Evolutionary conservation across 176 grass and related monocot genomes (phyloP).

Genomic region (Musa beccarii): DNA sequence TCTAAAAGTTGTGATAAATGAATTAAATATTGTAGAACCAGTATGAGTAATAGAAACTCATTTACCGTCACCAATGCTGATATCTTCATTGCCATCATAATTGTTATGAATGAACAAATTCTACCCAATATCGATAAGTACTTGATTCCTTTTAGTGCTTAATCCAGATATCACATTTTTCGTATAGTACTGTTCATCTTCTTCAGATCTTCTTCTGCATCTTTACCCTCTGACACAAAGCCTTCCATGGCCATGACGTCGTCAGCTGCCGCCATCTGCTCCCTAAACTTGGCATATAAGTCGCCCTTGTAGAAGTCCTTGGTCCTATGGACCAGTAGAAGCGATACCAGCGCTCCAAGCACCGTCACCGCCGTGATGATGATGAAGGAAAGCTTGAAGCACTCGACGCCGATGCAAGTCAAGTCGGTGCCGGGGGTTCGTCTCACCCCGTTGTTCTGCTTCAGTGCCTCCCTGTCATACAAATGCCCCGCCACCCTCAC

Average conservation of each 20-base stretch:
- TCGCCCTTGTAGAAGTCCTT: slow-evolving; percentile 50
- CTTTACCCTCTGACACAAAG: too few species aligned
- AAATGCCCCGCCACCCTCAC: slow-evolving; percentile 46
- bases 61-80: too few species aligned
- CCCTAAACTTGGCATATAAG: slow-evolving; percentile 51
- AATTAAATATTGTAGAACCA: too few species aligned
- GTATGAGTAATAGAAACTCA: too few species aligned
- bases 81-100: too few species aligned
- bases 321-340: slow-evolving; percentile 50
- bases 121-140: too few species aligned
- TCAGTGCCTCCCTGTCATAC: slow-evolving; percentile 49
- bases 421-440: slow-evolving; percentile 18
- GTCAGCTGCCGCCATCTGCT: slow-evolving; percentile 22
- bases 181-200: too few species aligned
- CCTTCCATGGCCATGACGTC: not conserved
- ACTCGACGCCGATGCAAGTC: slow-evolving; percentile 48
- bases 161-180: too few species aligned
- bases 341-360: slow-evolving; percentile 36
- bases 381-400: slow-evolving; percentile 46
- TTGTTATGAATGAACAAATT: too few species aligned
- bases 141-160: too few species aligned
- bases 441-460: slow-evolving; percentile 25
- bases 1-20: too few species aligned
- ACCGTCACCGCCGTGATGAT: slow-evolving; percentile 52
- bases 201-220: too few species aligned